Base-by-base conservation (phyloP, 768 basidiomycete genomes). In the Bullera alba region DNA sequence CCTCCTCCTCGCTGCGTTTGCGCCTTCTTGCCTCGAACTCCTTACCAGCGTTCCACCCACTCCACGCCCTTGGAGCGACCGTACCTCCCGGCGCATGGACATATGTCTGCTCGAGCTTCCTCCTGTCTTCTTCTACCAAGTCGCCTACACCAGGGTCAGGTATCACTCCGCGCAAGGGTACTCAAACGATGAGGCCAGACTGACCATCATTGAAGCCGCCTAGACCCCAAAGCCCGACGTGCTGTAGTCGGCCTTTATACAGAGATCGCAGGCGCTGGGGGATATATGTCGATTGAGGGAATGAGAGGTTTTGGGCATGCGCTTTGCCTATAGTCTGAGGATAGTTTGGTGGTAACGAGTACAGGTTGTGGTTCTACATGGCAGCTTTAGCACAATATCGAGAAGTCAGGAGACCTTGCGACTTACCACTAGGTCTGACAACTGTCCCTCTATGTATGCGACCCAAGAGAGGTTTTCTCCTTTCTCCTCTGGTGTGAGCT, bases 221-320 rank as follows among this genome's bases (percentile, higher is more conserved):
- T 3, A 67, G 21, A n/a, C 62, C 62, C 65, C 65, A 67, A 7
- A 67, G 34, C 6, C 62, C 62, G 5, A 61, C 60, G 51, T 67
- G 48, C 46, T 62, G 49, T 23, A 67, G 42, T 21, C 65, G 48
- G 2, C 53, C 54, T 39, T 53, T 54, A 21, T 56, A 38, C 5
- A 62, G 56, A 25, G 58, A 51, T 8, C 56, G 44, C 17, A 67
- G 21, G 19, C 65, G 42, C 42, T 67, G 65, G 0, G 65, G 60
- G 32, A 62, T 60, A 29, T 67, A 67, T 5, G 53, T 50, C 27
- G 46, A 51, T 36, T 53, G 41, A 2, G 60, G 57, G 19, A 53
- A 61, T 12, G 30, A 23, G 1, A 61, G 43, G 27, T 42, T 23
- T 6, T 38, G 15, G 5, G 46, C 22, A 42, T 60, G 60, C 3